These are phyloP conservation scores for Coemansia aciculifera DNA, from an alignment of 192 early-diverging fungal species.

Conservation along the genomic window DNA sequence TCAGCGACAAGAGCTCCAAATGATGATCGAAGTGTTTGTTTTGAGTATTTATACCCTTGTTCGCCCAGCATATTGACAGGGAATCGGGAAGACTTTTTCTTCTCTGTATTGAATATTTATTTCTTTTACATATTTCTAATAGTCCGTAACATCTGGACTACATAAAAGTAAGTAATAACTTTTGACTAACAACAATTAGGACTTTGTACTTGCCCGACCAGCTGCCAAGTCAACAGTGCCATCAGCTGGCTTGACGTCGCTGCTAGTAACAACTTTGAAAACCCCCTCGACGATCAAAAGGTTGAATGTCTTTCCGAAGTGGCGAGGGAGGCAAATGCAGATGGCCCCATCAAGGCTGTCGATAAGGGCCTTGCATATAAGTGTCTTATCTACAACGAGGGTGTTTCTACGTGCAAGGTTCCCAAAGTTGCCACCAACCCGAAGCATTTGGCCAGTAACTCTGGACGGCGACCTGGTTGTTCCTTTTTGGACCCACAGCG, in stretches of 20 bases:
- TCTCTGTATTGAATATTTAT: no score
- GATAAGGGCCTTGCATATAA: conserved; percentile 14
- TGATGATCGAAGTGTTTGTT: no score
- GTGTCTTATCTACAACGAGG: conserved; percentile 12
- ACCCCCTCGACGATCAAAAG: conserved; percentile 26
- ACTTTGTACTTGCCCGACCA: not conserved
- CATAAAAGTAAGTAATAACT: no score
- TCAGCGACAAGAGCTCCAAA: no score
- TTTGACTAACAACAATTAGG: no score
- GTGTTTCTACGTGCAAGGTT: not conserved
- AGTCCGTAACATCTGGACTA: no score
- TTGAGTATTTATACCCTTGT: no score
- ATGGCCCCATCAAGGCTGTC: not conserved
- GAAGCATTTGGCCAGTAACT: not conserved
- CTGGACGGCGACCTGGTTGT: not conserved
- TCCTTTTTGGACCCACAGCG: not conserved
- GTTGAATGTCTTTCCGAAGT: conserved; percentile 26
- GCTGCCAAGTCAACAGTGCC: not conserved
- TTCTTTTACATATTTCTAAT: no score
- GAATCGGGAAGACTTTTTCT: no score
- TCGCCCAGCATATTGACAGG: no score
- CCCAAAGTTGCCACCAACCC: conserved; percentile 13
- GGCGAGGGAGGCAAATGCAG: conserved; percentile 16
- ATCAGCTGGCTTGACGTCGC: not conserved
- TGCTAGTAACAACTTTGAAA: conserved; percentile 13